Evolutionary conservation across 2,329 filamentous ascomycete genomes (phyloP), one percentile per base, ranked within the genome.

Genomic region (Alternaria tenuissima): DNA sequence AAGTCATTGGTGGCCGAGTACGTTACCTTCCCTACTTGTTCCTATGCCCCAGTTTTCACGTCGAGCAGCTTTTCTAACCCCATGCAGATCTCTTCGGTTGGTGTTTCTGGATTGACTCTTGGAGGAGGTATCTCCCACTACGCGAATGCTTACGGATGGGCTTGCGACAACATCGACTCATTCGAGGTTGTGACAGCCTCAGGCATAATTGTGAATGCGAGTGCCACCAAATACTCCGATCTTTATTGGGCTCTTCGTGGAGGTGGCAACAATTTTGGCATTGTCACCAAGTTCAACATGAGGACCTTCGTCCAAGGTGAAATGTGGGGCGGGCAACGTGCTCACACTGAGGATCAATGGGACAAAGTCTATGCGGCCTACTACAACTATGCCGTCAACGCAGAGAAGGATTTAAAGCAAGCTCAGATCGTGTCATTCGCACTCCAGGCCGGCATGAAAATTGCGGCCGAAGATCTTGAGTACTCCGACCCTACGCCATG

Each of bases 161-260:
- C 68, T 20, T 72, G 67, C 32, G 68, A 80, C 57, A 76, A 73
- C 44, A 72, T 80, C 7, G 63, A 69, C 1, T 68, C 69, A 12
- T 80, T 69, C 49, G 74, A 81, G 59, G 53, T 72, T 9, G 66
- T 72, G 38, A 70, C 62, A 9, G 66, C 68, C 4, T 68, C 61
- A 9, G 69, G 68, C 28, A 32, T 59, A 24, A 55, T 66, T 20
- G 44, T 70, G 24, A 65, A 48, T 28, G 67, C 54, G 30, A 70
- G 59, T 39, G 47, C 55, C 14, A 57, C 57, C 7, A 36, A 74
- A 28, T 78, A 79, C 47, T 53, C 62, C 1, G 80, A 82, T 48
- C 77, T 81, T 16, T 81, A 76, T 66, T 72, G 67, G 62, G 75
- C 74, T 3, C 67, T 80, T 7, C 72, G 77, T n/a, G 78, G 78